phyloP scores from a whole-genome alignment of 257 asterid genomes.

The Eucommia ulmoides region DNA sequence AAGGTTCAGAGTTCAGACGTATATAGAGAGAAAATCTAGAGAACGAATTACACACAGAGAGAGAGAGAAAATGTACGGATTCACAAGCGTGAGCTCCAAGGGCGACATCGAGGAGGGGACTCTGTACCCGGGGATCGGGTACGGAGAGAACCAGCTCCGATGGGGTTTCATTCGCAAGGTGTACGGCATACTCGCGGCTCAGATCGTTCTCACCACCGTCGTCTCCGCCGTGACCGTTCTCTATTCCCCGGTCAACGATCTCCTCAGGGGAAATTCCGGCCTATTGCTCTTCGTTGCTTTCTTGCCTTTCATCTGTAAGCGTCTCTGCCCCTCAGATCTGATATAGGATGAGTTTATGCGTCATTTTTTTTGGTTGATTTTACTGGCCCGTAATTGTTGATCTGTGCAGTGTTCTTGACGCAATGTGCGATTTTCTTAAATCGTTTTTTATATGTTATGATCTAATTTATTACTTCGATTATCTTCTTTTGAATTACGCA shows the following conservation, averaged over 20 bases:
- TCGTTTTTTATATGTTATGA: background rate
- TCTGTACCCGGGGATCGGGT: slow-evolving; percentile 82
- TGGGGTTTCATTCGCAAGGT: slow-evolving; percentile 99
- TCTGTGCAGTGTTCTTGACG: background rate
- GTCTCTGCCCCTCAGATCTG: background rate
- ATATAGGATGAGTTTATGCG: too few species aligned
- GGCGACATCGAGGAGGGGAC: slow-evolving; percentile 29
- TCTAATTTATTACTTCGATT: too few species aligned
- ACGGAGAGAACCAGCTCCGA: slow-evolving; percentile 91
- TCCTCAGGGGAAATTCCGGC: slow-evolving; percentile 61
- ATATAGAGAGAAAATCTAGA: background rate
- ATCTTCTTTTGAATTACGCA: too few species aligned
- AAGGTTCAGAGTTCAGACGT: too few species aligned
- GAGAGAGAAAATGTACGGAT: slow-evolving; percentile 36
- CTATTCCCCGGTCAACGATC: slow-evolving; percentile 69
- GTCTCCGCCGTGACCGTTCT: slow-evolving; percentile 67
- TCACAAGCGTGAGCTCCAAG: slow-evolving; percentile 31
- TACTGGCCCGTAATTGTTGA: background rate
- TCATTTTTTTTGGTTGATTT: background rate
- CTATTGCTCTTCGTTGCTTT: slow-evolving; percentile 63
- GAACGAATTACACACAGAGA: slow-evolving; percentile 10
- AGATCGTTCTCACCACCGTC: slow-evolving; percentile 53
- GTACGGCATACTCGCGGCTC: slow-evolving; percentile 78
- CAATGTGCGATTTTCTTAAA: background rate
- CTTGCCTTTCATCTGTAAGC: slow-evolving; percentile 63